Base-by-base conservation (phyloP, 1,284 basidiomycete species). In the Cystobasidiaceae sp. region DNA sequence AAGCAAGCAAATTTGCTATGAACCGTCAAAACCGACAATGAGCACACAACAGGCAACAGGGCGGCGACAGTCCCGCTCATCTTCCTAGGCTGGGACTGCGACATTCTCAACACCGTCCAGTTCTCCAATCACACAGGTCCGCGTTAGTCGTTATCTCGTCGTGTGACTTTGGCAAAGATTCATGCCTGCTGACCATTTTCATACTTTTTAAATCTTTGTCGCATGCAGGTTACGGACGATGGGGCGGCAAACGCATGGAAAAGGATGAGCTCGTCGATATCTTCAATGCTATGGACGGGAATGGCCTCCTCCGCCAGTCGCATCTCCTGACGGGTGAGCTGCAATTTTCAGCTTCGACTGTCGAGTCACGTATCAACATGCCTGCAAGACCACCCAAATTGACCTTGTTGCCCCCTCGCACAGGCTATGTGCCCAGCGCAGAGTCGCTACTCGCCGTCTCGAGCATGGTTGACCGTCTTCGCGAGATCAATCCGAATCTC, bases 51-150 rank as follows among this genome's bases (percentile, higher is more conserved):
- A 93, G 93, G 82, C 54, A 84, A 83, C 70, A 77, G 81, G 58
- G 90, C 93, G 2, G 94, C 94, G 0, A 88, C 91, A 0, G 97
- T 99, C 74, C 93, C 94, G 0, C 82, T 97, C 15, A 93, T 97
- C 77, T 86, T 90, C 67, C 83, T 97, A 46, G 94, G 93, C 25
- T 97, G 89, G 79, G 93, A 98, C 71, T 93, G 97, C 43, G 94
- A 98, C 79, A 91, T 90, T 25, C 84, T 97, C 43, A 97, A 97
- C 77, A 96, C 93, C 5, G 94, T 97, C 49, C 84, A 83, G 81
- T 82, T 81, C 71, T 90, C 89, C 15, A 99, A 98, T 73, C 94
- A 99, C 76, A 85, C 92, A 4, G 93, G 93, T 87, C 64, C 60
- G 82, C 56, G 45, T 46, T 33, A 46, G 56, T 49, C 45, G 19